Evolutionary conservation across 352 stramenopile species (phyloP), one percentile per base, ranked within the genome.

Genomic region (Pythium guiyangense): DNA sequence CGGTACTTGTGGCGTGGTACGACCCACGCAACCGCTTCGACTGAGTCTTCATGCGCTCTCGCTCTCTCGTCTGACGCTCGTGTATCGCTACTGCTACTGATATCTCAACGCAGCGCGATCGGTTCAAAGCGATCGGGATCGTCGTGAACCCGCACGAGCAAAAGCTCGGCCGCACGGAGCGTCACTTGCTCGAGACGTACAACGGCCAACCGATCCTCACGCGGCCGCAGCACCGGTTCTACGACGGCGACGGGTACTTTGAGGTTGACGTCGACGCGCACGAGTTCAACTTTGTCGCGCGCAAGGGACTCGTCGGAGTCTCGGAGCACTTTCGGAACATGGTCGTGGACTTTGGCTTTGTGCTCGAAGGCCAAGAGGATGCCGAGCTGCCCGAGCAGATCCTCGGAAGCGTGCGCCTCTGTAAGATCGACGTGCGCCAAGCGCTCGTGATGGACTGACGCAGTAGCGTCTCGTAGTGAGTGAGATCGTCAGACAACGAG

Each of bases 181-280:
- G 77, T 17, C 83, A 87, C 46, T 61, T 93, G 46, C 67, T 93
- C 4, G 83, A 93, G 57, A 90, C 83, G 0, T 93, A 93, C 65
- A 92, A 92, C 22, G 83, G 83, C 0, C 83, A 93, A 45, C 83
- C 80, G 1, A 90, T 93, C 57, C 69, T 93, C 39, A 93, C 83
- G 4, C 78, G 83, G 0, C 83, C 83, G 15, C 83, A 93, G 63
- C 83, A 93, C 34, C 74, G 69, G 10, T 93, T 93, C 59, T 88
- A 87, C 45, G 66, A 59, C 9, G 80, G 78, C 3, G 67, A 85
- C 18, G 71, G 77, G 35, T 93, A 93, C 70, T 91, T 91, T 63
- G 83, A 93, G 51, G 74, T 93, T 11, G 83, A 93, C 49, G 80
- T 93, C 31, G 81, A 93, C 49, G 83, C 79, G 5, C 83, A 93